Percentiles rank a stretch among this genome's conserved stretches.
These are phyloP conservation scores for Paramyrothecium roridum DNA, from an alignment of 2,329 filamentous ascomycete species.

Conservation along the genomic window DNA sequence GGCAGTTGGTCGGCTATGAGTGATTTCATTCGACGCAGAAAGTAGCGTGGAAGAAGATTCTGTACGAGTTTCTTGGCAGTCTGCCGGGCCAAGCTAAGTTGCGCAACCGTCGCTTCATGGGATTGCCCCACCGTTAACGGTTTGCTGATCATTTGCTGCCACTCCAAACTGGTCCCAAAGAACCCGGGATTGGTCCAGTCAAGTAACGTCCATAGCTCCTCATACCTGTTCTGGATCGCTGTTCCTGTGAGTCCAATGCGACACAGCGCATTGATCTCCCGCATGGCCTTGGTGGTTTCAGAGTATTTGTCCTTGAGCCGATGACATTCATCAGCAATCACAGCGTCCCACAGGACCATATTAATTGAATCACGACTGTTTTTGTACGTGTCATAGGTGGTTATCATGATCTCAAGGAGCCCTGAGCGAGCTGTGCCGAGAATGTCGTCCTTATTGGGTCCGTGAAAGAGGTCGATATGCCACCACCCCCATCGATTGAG, in stretches of 20 bases:
- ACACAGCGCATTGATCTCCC: conserved; percentile 85
- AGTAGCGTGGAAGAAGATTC: conserved; percentile 85
- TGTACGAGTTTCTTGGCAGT: conserved; percentile 82
- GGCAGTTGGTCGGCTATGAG: conserved; percentile 90
- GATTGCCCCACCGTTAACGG: conserved; percentile 87
- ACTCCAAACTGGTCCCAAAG: conserved; percentile 63
- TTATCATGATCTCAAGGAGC: conserved; percentile 85
- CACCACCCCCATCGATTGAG: conserved; percentile 93
- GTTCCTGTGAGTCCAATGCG: conserved; percentile 92
- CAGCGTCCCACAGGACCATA: conserved; percentile 85
- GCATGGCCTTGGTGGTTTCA: conserved; percentile 81
- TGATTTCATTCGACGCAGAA: conserved; percentile 88
- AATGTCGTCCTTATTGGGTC: conserved; percentile 62
- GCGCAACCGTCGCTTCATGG: conserved; percentile 80
- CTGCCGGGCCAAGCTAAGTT: conserved; percentile 76
- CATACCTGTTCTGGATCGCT: conserved; percentile 96
- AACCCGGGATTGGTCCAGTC: conserved; percentile 93
- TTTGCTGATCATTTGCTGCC: conserved; percentile 73
- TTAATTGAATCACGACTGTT: conserved; percentile 74
- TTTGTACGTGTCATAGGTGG: conserved; percentile 88
- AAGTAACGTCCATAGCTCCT: conserved; percentile 91
- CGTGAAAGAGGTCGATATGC: conserved; percentile 82
- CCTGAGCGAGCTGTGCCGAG: conserved; percentile 72
- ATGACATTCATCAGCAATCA: conserved; percentile 94
- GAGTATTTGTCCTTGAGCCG: conserved; percentile 76